Conservation (phyloP, 192 early-diverging fungal species). For the Allomyces javanicus region DNA sequence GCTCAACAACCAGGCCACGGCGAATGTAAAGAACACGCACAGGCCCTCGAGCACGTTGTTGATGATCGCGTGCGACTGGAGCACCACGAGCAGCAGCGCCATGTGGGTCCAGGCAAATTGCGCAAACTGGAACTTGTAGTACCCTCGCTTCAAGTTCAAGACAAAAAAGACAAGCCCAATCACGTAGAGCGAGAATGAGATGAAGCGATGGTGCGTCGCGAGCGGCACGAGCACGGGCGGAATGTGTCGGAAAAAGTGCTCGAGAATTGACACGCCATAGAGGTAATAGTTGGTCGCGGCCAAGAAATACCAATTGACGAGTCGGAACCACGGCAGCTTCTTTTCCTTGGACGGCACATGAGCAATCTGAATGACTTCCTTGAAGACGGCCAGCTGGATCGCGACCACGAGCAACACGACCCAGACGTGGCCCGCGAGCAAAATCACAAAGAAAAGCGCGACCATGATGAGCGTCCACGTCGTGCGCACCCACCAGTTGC, state of each 20-base stretch:
- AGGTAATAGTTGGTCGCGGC: constrained; percentile 78
- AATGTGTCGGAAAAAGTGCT: constrained; percentile 64
- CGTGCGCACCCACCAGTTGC: constrained; percentile 63
- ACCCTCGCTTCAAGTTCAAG: constrained; percentile 71
- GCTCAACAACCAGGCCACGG: background rate
- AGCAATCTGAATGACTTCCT: constrained; percentile 82
- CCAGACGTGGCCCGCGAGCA: constrained; percentile 61
- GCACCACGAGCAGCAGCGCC: constrained; percentile 76
- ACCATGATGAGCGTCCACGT: constrained; percentile 83
- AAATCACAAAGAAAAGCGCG: constrained; percentile 47
- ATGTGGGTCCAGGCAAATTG: constrained; percentile 98
- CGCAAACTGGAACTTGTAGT: constrained; percentile 85
- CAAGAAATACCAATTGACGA: constrained; percentile 89
- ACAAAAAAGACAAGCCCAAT: constrained; percentile 89
- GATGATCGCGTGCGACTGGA: constrained; percentile 86
- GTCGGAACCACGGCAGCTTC: constrained; percentile 75
- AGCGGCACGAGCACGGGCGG: constrained; percentile 62
- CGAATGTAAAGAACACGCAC: constrained; percentile 5
- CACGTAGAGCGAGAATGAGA: constrained; percentile 74
- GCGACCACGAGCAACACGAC: constrained; percentile 68
- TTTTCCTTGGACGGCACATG: constrained; percentile 60
- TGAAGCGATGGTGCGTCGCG: constrained; percentile 83
- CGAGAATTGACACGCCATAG: constrained; percentile 81
- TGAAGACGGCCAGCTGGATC: constrained; percentile 70
- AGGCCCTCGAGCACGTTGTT: constrained; percentile 96